Evolutionary conservation across 1,284 basidiomycete genomes (phyloP), one percentile per base, ranked within the genome.

Genomic region (Ustilago trichophora): DNA sequence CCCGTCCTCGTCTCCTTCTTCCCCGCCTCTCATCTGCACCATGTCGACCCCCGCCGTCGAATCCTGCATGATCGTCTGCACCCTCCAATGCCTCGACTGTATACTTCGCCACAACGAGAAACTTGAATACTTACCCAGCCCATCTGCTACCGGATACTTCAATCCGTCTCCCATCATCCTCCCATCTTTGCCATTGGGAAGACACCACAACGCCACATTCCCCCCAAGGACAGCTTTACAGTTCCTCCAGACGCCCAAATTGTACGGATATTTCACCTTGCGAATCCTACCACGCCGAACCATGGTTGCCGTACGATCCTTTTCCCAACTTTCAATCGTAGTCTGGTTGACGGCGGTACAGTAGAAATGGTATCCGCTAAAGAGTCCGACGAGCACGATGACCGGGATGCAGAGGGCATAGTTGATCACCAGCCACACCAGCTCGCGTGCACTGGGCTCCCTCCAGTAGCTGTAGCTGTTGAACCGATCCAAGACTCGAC

Each of bases 241-340:
- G 75, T 98, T 98, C 35, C 84, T 83, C 67, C 86, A 80, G 35
- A 83, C 73, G 7, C 93, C 93, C 42, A 98, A 83, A 80, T 95
- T 67, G 50, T 97, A 98, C 46, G 95, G 95, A 78, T 93, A 98
- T 80, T 90, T 91, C 78, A 95, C 85, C 88, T 91, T 70, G 13
- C 59, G 31, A 62, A 98, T 90, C 82, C 90, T 91, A 2, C 94
- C 95, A 57, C 90, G 84, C 12, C 91, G 87, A 38, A 93, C 87
- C 72, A 98, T 86, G 0, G 88, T 91, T 5, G 91, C 89, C 0
- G 89, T 92, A 81, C 91, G 93, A 78, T 98, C 93, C 83, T 97
- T 97, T 82, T 98, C 96, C 91, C 92, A 96, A 1, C 91, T 88
- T 83, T 98, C 95, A 54, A 98, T 96, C 0, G 95, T 98, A 0